Evolutionary conservation across 495 filamentous ascomycete species (phyloP).

Genomic region (Amphirosellinia nigrospora): DNA sequence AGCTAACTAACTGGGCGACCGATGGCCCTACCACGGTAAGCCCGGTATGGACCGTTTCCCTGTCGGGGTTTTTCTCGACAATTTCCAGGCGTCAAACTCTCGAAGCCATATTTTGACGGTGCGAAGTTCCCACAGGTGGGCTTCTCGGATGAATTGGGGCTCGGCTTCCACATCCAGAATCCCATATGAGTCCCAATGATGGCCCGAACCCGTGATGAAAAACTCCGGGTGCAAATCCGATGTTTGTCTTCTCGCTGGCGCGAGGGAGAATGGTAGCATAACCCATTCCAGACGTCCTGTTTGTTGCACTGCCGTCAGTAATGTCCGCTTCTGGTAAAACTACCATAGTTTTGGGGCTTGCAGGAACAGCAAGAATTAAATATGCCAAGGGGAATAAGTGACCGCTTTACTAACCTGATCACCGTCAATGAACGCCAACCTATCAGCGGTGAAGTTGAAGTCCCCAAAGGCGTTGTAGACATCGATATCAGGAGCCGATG

Average conservation of each 20-base stretch:
- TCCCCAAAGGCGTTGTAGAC: constrained; percentile 51
- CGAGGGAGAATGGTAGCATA: constrained; percentile 54
- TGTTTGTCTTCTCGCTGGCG: constrained; percentile 35
- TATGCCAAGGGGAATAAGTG: too few species aligned
- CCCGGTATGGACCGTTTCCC: neutral
- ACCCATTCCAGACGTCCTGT: constrained; percentile 54
- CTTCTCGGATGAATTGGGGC: constrained; percentile 56
- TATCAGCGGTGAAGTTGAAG: constrained; percentile 49
- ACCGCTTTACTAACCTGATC: too few species aligned
- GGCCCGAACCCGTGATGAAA: constrained; percentile 52
- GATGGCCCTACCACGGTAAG: neutral
- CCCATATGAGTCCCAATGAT: constrained; percentile 58
- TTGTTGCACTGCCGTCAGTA: too few species aligned
- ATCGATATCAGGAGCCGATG: constrained; percentile 45
- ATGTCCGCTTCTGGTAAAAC: too few species aligned
- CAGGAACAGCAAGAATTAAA: too few species aligned
- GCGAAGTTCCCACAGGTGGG: constrained; percentile 56
- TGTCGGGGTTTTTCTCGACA: constrained; percentile 11
- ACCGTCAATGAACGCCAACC: constrained; percentile 57
- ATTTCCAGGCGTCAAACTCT: constrained; percentile 34
- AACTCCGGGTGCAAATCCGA: constrained; percentile 50
- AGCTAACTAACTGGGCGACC: neutral
- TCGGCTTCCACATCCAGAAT: constrained; percentile 53
- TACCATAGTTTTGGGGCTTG: too few species aligned
- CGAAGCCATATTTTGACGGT: constrained; percentile 46